Conservation (phyloP, 129 eudicot species). For the Pseudognaphalium luteoalbum region DNA sequence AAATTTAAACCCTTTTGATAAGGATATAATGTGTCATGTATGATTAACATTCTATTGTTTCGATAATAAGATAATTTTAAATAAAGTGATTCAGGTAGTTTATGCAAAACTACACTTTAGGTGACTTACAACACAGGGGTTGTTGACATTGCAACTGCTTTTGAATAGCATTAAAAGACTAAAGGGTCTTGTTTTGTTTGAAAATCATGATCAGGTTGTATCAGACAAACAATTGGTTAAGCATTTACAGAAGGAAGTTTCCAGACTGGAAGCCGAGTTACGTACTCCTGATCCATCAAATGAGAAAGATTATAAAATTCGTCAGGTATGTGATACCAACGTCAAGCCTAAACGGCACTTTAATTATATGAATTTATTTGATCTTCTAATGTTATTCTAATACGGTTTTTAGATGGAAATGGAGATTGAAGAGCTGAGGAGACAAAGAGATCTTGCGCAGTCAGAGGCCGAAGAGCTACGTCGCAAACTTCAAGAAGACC, state of each 20-base stretch:
- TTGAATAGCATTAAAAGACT: not conserved
- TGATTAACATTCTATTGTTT: not conserved
- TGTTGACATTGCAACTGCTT: not conserved
- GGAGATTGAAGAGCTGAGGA: constrained; percentile 91
- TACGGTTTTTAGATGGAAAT: constrained; percentile 61
- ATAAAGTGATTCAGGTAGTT: not conserved
- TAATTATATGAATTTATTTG: not conserved
- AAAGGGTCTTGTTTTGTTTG: constrained; percentile 2
- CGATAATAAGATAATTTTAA: not conserved
- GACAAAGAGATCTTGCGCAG: constrained; percentile 85
- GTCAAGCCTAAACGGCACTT: not conserved
- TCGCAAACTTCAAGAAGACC: constrained; percentile 70
- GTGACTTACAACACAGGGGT: not conserved
- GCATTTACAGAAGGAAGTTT: constrained; percentile 97
- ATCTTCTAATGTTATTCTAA: not conserved
- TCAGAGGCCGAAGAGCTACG: constrained; percentile 77
- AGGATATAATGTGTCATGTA: not conserved
- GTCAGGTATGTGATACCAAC: constrained; percentile 43
- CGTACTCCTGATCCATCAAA: constrained; percentile 82
- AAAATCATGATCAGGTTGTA: constrained; percentile 58
- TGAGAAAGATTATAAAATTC: constrained; percentile 77
- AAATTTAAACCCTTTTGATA: too few species aligned
- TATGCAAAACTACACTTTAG: not conserved
- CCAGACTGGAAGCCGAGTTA: constrained; percentile 83
- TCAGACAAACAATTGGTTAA: constrained; percentile 91